Evolutionary conservation across 2,329 filamentous ascomycete species (phyloP), one percentile per base, ranked within the genome.

Genomic region (Diaporthe ilicicola): DNA sequence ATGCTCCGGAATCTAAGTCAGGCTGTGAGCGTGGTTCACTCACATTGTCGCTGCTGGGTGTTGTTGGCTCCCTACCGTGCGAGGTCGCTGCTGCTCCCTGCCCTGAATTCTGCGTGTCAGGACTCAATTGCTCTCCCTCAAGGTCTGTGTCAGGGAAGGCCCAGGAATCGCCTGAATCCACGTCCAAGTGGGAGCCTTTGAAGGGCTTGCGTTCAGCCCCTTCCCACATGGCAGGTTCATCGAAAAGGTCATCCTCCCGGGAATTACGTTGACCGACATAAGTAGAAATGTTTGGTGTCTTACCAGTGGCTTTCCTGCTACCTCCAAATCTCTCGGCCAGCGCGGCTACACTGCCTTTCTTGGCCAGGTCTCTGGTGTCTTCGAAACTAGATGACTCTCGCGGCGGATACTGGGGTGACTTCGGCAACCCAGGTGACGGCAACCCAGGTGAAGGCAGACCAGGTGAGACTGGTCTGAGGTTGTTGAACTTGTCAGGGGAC

Each of bases 211-310:
- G 81, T 54, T 85, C 81, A 15, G 80, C 79, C 29, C 81, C 82
- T 74, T 86, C 82, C 83, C 83, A 84, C 32, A 85, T 76, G 19
- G 80, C 77, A 64, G 82, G 77, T 74, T 85, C 82, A 72, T 86
- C 82, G 76, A 85, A 84, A 37, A 84, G 75, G 73, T 85, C 83
- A 54, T 86, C 83, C 17, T 82, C 80, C 61, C 76, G 79, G 70
- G 44, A 79, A 76, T 73, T 81, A n/a, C n/a, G 79, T 73, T 82
- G 82, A 74, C 85, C 84, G 71, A 81, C 76, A 56, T 77, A 77
- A 77, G 81, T 81, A 73, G 81, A 80, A 54, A 80, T 76, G 71
- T 77, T 78, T 62, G 82, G 80, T 67, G 82, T 81, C 72, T 79
- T 80, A 51, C 73, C 78, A 72, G 80, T 81, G 50, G 76, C 78